phyloP scores from a whole-genome alignment of 179 eudicot genomes.

The Carnegiea gigantea region DNA sequence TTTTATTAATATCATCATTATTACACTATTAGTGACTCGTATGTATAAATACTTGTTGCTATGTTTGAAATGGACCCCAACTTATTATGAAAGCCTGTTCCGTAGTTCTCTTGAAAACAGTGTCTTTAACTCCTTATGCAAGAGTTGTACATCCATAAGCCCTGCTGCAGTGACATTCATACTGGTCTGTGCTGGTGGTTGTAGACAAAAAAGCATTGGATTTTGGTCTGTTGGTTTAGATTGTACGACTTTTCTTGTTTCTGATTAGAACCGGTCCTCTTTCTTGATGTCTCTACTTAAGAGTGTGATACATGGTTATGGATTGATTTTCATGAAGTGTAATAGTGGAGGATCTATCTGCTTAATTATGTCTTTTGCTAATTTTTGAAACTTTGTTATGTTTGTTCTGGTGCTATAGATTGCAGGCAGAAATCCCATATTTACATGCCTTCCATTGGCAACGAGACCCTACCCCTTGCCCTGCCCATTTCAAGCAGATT shows the following conservation, averaged over 20 bases:
- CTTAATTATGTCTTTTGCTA: neutral
- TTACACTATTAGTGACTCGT: no score
- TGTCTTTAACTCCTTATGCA: no score
- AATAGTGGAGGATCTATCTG: neutral
- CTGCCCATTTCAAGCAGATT: neutral
- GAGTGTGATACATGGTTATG: neutral
- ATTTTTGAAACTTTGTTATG: neutral
- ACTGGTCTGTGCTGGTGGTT: neutral
- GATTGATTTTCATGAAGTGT: neutral
- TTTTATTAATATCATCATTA: no score
- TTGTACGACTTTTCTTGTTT: neutral
- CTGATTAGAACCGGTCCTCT: neutral
- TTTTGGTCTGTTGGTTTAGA: neutral
- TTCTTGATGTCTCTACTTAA: neutral
- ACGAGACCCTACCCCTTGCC: neutral
- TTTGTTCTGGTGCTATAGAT: neutral
- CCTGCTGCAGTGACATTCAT: neutral
- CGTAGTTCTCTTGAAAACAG: no score
- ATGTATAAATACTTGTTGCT: no score
- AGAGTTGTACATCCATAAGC: neutral
- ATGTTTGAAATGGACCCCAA: no score
- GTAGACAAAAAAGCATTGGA: neutral
- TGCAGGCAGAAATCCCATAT: neutral
- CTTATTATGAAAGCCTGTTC: no score
- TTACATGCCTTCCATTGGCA: neutral